Evolutionary conservation across 2,329 filamentous ascomycete genomes (phyloP).

Genomic region (Onygena corvina): DNA sequence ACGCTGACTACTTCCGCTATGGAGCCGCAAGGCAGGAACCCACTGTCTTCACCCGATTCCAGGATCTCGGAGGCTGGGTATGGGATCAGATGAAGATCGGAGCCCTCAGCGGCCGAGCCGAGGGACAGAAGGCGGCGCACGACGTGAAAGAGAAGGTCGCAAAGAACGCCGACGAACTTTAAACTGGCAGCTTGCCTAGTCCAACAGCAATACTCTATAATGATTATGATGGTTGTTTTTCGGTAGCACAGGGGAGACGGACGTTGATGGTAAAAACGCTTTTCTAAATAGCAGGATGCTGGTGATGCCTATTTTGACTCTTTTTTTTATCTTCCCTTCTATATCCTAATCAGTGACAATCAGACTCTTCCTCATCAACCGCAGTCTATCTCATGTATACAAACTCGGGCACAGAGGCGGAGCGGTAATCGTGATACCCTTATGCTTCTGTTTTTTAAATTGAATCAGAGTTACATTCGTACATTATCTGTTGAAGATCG

Average conservation of each 20-base stretch:
- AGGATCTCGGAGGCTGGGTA: constrained; percentile 37
- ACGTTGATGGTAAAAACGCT: not conserved
- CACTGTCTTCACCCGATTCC: constrained; percentile 54
- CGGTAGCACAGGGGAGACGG: not conserved
- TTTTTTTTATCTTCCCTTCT: too few species aligned
- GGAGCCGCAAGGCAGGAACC: constrained; percentile 54
- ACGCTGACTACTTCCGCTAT: constrained; percentile 65
- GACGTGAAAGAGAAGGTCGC: constrained; percentile 31
- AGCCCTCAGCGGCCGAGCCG: constrained; percentile 35
- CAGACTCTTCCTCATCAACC: too few species aligned
- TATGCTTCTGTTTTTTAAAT: too few species aligned
- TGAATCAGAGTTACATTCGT: too few species aligned
- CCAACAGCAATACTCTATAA: too few species aligned
- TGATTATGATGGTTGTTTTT: not conserved
- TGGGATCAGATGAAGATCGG: constrained; percentile 39
- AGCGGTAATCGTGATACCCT: too few species aligned
- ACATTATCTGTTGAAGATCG: too few species aligned
- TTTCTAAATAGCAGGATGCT: not conserved
- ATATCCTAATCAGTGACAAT: not conserved
- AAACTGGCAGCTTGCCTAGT: not conserved
- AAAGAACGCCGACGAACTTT: constrained; percentile 8
- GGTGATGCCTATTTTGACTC: not conserved
- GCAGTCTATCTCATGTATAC: too few species aligned
- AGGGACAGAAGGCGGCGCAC: constrained; percentile 40
- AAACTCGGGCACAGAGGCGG: too few species aligned